Base-by-base conservation (phyloP, 2,329 filamentous ascomycete genomes). In the Fulvia fulva region DNA sequence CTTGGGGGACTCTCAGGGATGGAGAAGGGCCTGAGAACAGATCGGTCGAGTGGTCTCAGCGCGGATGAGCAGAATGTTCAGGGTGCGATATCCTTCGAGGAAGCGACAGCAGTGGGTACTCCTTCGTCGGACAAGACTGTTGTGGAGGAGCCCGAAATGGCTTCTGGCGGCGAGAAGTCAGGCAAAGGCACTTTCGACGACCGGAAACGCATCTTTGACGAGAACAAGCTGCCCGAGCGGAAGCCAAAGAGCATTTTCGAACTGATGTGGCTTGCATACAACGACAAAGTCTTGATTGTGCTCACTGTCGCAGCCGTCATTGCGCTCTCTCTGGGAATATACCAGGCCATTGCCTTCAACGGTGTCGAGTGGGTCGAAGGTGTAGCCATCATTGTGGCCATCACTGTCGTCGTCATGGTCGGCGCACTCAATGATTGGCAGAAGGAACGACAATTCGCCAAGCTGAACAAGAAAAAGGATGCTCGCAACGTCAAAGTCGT, bases 351-450 rank as follows among this genome's bases (percentile, higher is more conserved):
- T 16, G 84, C 78, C 3, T 75, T 83, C 54, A 79, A 84, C 5
- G 81, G 81, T 34, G 85, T 90, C 12, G 87, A 91, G 71, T 93
- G 89, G 89, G 87, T 91, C 5, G 89, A 93, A 73, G 89, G 89
- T 63, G 85, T 91, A 11, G 89, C 89, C 7, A 91, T 92, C 63
- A 86, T 91, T 45, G 82, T 87, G 22, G 89, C 89, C 52, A 90
- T 92, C 60, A 70, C 87, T 16, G 86, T 92, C 62, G 89, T 92
- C 49, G 87, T 91, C 3, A 73, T 88, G 21, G 89, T 90, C 21
- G 89, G 88, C 60, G 88, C 89, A n/a, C 76, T 86, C 32, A 92
- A 91, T 64, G 89, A 92, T 69, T 92, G 86, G 81, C 89, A 92
- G 68, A 91, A 91, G 73, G 89, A 91, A 71, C 82, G 87, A 47